These are phyloP conservation scores for Phytopythium ostracodes DNA, from an alignment of 352 stramenopile species.

Conservation along the genomic window DNA sequence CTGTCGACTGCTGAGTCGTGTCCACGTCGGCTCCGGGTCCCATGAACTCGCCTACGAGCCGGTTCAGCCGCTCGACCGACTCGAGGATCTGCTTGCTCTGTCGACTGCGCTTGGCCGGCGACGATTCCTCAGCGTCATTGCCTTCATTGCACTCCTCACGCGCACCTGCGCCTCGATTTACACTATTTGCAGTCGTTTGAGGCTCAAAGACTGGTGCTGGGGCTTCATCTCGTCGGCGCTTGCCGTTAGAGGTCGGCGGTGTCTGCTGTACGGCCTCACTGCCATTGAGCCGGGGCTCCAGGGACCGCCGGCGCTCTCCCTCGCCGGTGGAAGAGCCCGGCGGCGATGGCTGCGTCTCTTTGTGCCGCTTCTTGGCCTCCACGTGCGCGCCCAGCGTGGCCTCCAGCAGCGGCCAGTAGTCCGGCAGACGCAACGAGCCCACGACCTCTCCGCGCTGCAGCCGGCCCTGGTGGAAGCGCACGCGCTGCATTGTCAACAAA, in stretches of 20 bases:
- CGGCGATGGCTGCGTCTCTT: not conserved
- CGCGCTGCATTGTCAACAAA: not conserved
- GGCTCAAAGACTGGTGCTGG: not conserved
- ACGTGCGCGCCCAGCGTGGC: constrained; percentile 9
- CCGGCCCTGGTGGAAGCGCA: constrained; percentile 4
- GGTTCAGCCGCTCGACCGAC: constrained; percentile 13
- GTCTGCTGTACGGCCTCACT: not conserved
- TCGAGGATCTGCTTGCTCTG: constrained; percentile 10
- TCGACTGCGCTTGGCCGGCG: not conserved
- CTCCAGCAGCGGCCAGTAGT: constrained; percentile 13
- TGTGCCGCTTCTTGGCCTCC: not conserved
- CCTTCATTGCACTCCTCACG: not conserved
- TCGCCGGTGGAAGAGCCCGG: not conserved
- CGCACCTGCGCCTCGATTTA: not conserved
- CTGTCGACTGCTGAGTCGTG: not conserved
- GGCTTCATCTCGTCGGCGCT: not conserved
- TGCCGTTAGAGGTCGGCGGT: not conserved
- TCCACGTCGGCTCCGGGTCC: not conserved
- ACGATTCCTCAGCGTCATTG: not conserved
- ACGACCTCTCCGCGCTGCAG: constrained; percentile 4
- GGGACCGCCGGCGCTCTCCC: not conserved
- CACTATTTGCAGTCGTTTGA: not conserved
- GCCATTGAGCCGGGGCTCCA: not conserved
- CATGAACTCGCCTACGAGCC: constrained; percentile 10
- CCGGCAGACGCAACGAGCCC: constrained; percentile 2